Base-by-base conservation (phyloP, 345 rosid genomes). In the Laguncularia racemosa region DNA sequence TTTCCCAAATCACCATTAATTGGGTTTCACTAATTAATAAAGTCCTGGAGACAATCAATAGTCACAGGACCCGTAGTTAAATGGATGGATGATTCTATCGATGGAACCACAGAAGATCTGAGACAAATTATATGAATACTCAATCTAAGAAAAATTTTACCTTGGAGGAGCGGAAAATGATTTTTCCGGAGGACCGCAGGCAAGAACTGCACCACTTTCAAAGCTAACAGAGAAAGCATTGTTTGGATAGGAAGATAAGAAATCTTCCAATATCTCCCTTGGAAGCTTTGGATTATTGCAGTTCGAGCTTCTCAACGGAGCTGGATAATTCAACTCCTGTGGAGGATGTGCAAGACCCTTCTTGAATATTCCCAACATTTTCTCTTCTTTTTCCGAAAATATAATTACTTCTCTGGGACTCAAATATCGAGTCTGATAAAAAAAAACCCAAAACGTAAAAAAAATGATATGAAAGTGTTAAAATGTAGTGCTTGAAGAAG, bases 351-450 rank as follows among this genome's bases (percentile, higher is more conserved):
- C 81, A 18, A 84, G 38, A 0, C 62, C 78, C 63, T 81, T 77
- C 60, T 71, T 81, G 82, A 86, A 81, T 58, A 86, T 71, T 2
- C 82, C 84, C 77, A 86, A 68, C 95, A 86, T 86, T 60, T 67
- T 75, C 48, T 8, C 19, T 58, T 33, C 44, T 45, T n/a, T 10
- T 4, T n/a, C 60, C 28, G 11, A 33, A 33, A 6, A 9, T 18
- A n/a, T n/a, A n/a, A 6, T 20, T 20, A 40, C 17, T 6, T 44
- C n/a, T 19, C 45, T 16, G 21, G 2, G 28, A 18, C 3, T 44
- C 13, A 14, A 16, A n/a, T 21, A 23, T 38, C 47, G 13, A 55
- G 8, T 14, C 15, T 16, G 20, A 17, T 16, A n/a, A n/a, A n/a
- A n/a, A 3, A 40, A 55, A 28, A 40, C 46, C 50, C 9, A 4